Evolutionary conservation across 768 basidiomycete species (phyloP).

Genomic region (Trametes cinnabarina): DNA sequence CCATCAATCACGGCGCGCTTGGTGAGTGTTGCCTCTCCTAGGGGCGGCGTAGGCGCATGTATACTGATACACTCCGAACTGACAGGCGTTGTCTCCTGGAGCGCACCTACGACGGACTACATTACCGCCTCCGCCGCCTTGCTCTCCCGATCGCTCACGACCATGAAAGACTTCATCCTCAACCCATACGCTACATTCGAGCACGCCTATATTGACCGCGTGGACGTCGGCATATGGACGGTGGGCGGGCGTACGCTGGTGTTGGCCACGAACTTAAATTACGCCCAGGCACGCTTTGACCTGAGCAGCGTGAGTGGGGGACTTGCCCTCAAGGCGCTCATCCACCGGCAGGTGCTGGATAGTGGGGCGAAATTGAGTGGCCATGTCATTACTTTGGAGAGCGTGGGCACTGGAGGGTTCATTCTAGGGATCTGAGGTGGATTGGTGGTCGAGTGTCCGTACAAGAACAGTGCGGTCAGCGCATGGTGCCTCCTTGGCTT

Average conservation of each 20-base stretch:
- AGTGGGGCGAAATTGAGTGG: conserved; percentile 27
- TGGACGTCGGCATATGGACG: conserved; percentile 37
- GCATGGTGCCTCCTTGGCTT: too few species aligned
- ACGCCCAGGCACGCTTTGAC: conserved; percentile 20
- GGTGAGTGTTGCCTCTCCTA: conserved; percentile 33
- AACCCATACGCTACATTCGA: conserved; percentile 28
- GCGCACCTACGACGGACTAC: conserved; percentile 39
- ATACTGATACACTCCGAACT: background rate
- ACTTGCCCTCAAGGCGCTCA: conserved; percentile 1
- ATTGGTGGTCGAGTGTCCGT: too few species aligned
- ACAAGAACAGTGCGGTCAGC: too few species aligned
- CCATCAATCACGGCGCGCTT: conserved; percentile 67
- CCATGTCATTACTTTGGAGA: conserved; percentile 20
- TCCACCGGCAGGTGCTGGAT: conserved; percentile 25
- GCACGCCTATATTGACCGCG: conserved; percentile 19
- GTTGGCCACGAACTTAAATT: conserved; percentile 35
- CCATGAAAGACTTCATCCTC: conserved; percentile 32
- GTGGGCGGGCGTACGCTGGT: conserved; percentile 32
- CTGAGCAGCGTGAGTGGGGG: conserved; percentile 17
- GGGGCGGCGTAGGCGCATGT: too few species aligned
- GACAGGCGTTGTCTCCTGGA: conserved; percentile 40
- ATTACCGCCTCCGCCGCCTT: conserved; percentile 37
- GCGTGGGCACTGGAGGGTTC: conserved; percentile 28
- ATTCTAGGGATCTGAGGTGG: conserved; percentile 14
- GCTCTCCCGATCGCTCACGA: conserved; percentile 33